Percentiles rank a stretch among this genome's conserved stretches.
phyloP scores from a whole-genome alignment of 1,284 basidiomycete species.

The Trametes pubescens region DNA sequence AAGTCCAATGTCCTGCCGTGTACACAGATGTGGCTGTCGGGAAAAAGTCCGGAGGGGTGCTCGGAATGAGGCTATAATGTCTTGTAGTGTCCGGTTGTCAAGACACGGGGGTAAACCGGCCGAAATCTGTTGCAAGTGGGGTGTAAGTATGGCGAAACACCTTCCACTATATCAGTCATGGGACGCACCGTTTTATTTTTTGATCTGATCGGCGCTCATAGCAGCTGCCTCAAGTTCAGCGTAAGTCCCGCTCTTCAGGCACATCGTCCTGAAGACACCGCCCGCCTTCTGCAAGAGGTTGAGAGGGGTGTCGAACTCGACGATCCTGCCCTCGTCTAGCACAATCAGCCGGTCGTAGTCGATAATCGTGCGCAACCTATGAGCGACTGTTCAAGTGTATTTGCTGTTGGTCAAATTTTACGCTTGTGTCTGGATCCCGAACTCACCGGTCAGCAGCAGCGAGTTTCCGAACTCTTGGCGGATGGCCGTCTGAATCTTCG shows the following conservation, averaged over 20 bases:
- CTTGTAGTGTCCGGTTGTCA: too few species aligned
- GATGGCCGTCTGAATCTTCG: slow-evolving; percentile 83
- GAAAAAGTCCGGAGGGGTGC: too few species aligned
- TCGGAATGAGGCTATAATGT: too few species aligned
- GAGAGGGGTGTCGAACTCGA: slow-evolving; percentile 86
- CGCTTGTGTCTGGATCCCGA: background rate
- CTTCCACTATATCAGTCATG: too few species aligned
- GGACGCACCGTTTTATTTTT: too few species aligned
- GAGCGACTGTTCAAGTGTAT: slow-evolving; percentile 56
- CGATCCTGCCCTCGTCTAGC: slow-evolving; percentile 81
- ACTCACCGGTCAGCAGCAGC: slow-evolving; percentile 50
- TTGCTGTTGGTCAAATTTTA: background rate
- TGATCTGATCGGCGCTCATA: too few species aligned
- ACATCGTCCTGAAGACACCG: slow-evolving; percentile 83
- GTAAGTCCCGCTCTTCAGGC: slow-evolving; percentile 83
- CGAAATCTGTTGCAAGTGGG: too few species aligned
- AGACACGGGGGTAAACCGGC: too few species aligned
- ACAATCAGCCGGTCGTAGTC: slow-evolving; percentile 87
- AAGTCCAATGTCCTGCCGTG: too few species aligned
- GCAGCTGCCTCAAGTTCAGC: slow-evolving; percentile 63
- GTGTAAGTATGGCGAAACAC: too few species aligned
- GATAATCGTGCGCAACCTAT: slow-evolving; percentile 76
- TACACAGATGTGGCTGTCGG: too few species aligned
- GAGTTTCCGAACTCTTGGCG: slow-evolving; percentile 78
- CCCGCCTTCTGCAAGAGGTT: slow-evolving; percentile 78